Base-by-base conservation (phyloP, 495 filamentous ascomycete genomes). In the Lentithecium fluviatile region DNA sequence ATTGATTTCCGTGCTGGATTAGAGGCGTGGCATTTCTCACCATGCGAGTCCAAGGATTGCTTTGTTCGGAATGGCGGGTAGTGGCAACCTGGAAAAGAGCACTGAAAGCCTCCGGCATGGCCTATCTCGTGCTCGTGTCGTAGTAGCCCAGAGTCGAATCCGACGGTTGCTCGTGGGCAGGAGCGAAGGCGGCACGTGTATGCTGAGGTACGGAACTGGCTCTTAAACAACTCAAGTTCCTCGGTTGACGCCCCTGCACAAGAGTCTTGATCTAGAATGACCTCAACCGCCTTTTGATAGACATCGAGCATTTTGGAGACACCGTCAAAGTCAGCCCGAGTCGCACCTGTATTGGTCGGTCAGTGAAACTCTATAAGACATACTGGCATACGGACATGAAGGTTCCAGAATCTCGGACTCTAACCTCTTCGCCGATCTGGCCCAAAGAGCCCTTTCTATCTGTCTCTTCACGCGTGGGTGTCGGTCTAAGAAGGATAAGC, bases 121-220 rank as follows among this genome's bases (percentile, higher is more conserved):
- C 20, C 49, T 52, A 52, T 19, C 29, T 52, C 49, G 25, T 52
- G 49, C 29, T 52, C 49, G 7, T 34, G 23, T 6, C 49, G 49
- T 13, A 52, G 49, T 19, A 10, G 23, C 15, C 29, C 49, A 36
- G 49, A 34, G 3, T 32, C 49, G 29, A 36, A 52, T 12, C 49
- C 24, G 2, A 52, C 15, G 25, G 49, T 52, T 13, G 49, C 49
- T 4, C 49, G 23, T 3, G 24, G 23, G 20, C 49, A 52, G 15
- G 49, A 52, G 10, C 49, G 23, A 2, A 52, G 26, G 23, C 49
- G 49, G 29, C 49, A 52, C 7, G 49, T 52, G 29, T 34, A 52
- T 8, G 49, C 49, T 2, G 49, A 52, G 2, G 23, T 10, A 36
- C 49, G 49, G n/a, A 52, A 52, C 2, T 52, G 49, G 26, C 49